Evolutionary conservation across 2,329 filamentous ascomycete species (phyloP), one percentile per base, ranked within the genome.

Genomic region (Samsoniella hepiali): DNA sequence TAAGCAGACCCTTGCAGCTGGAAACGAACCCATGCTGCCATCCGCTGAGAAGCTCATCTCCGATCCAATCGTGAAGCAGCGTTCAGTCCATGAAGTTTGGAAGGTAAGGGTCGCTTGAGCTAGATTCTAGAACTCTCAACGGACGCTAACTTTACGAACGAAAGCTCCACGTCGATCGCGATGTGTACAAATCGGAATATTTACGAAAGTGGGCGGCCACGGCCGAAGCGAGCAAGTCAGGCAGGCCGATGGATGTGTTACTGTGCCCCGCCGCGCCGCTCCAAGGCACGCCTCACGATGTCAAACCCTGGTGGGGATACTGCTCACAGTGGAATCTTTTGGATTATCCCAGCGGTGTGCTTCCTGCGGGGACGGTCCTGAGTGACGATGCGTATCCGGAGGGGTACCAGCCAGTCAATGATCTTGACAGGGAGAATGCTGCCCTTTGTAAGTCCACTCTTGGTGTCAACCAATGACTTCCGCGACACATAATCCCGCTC

Each of bases 241-340:
- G 47, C 10, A 31, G 17, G 15, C 59, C 61, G 51, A 77, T 85
- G 11, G 85, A 89, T 71, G 81, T 84, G 1, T 79, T 88, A n/a
- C 73, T 88, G 0, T 84, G 78, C 65, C 86, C 83, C 2, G 81
- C 76, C 2, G 78, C 79, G 1, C 81, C 84, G 3, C 0, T 81
- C 84, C 70, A 80, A 67, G 76, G 66, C 74, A 10, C 71, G 69
- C 22, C 84, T 68, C 67, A 82, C 68, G 70, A 58, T 27, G 53
- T 57, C 9, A 45, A 56, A 32, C 53, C 53, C 72, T 87, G 67
- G 75, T 89, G 86, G 85, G 80, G 80, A 1, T 90, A 90, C 67
- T 88, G 84, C 0, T 76, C 80, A 1, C 81, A 85, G 65, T 90
- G 86, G 84, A 90, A 90, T 69, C 67, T 89, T 58, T 78, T 90